phyloP scores from a whole-genome alignment of 1,284 basidiomycete genomes.

The Filobasidium uniguttulatum region DNA sequence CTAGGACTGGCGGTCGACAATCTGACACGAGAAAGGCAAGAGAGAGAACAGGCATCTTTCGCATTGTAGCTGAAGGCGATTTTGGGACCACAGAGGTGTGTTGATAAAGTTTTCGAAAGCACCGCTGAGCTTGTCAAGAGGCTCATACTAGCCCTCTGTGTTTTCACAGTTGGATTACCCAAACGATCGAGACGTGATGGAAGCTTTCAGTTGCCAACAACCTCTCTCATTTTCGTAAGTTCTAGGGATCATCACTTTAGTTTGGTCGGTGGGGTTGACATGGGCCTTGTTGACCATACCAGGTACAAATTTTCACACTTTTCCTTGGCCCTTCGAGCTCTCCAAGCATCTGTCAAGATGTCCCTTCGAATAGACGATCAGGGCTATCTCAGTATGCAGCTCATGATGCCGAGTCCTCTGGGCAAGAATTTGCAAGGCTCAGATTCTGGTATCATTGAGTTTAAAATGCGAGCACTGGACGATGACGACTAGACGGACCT shows the following conservation, averaged over 20 bases:
- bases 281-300: neutral
- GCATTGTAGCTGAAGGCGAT: constrained; percentile 60
- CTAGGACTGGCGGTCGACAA: constrained; percentile 15
- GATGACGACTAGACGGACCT: constrained; percentile 4
- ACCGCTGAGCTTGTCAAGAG: neutral
- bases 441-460: constrained; percentile 55
- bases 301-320: constrained; percentile 73
- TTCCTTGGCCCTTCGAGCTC: constrained; percentile 51
- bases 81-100: constrained; percentile 69
- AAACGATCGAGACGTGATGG: constrained; percentile 74
- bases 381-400: constrained; percentile 69
- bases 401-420: constrained; percentile 53
- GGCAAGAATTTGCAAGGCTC: constrained; percentile 37
- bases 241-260: neutral
- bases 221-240: constrained; percentile 58
- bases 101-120: neutral
- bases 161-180: constrained; percentile 74
- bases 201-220: constrained; percentile 64
- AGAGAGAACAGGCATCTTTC: constrained; percentile 46
- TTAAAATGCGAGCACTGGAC: constrained; percentile 47
- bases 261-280: neutral
- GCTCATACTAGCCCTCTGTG: neutral
- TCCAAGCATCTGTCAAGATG: constrained; percentile 68
- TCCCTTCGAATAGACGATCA: constrained; percentile 67
- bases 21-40: constrained; percentile 16